A percentile compares a stretch with the other conserved stretches of the same genome.
Conservation (phyloP, 345 rosid genomes). For the Nasturtium officinale region DNA sequence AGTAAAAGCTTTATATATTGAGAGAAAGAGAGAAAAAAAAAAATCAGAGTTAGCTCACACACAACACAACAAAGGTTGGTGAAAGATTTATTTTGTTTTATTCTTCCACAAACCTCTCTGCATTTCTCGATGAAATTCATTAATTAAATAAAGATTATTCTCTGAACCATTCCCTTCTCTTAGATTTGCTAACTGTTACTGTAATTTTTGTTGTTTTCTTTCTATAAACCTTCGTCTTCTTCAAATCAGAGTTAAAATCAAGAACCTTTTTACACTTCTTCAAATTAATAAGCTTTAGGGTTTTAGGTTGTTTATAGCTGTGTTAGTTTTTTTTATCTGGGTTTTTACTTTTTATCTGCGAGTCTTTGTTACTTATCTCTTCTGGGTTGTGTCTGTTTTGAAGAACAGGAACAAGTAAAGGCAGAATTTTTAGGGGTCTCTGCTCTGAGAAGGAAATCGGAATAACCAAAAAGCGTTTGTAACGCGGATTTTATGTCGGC, state of each 20-base stretch:
- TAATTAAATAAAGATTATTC: neutral
- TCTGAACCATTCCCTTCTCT: neutral
- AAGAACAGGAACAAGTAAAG: slow-evolving; percentile 38
- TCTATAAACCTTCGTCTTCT: neutral
- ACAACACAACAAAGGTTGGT: slow-evolving; percentile 21
- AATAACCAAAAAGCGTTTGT: slow-evolving; percentile 3
- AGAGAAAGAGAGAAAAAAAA: neutral
- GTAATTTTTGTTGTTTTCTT: slow-evolving; percentile 8
- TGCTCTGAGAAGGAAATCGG: neutral
- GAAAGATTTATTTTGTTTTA: slow-evolving; percentile 2
- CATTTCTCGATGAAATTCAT: neutral
- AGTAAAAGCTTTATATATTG: neutral
- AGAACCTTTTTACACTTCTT: slow-evolving; percentile 2
- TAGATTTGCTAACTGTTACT: slow-evolving; percentile 8
- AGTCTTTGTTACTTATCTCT: slow-evolving; percentile 13
- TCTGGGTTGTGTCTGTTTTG: slow-evolving; percentile 29
- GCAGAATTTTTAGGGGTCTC: neutral
- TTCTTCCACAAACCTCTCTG: neutral
- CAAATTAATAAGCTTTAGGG: neutral
- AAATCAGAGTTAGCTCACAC: neutral
- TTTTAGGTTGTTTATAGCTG: slow-evolving; percentile 27
- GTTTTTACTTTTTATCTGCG: neutral
- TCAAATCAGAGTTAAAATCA: neutral
- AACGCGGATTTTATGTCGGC: slow-evolving; percentile 79
- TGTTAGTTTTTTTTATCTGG: slow-evolving; percentile 1